These are phyloP conservation scores for Alternaria angustiovoidea DNA, from an alignment of 2,329 filamentous ascomycete species.

Conservation along the genomic window DNA sequence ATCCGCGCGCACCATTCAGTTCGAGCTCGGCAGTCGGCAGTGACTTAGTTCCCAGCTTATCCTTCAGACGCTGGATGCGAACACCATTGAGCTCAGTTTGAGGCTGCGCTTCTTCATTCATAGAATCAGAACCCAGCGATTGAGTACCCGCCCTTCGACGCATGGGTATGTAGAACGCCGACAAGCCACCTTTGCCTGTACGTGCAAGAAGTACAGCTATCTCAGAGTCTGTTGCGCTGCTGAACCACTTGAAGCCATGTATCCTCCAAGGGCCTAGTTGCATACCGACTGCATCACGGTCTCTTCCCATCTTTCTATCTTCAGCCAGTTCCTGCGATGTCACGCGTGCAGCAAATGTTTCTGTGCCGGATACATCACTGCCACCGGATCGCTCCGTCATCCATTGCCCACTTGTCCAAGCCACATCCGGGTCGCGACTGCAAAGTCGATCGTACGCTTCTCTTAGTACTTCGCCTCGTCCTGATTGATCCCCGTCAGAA, in stretches of 20 bases:
- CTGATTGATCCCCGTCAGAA: constrained; percentile 37
- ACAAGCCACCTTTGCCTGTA: constrained; percentile 62
- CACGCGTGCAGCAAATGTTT: constrained; percentile 63
- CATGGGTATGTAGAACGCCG: constrained; percentile 72
- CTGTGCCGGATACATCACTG: constrained; percentile 72
- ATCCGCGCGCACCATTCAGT: constrained; percentile 48
- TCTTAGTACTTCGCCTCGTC: constrained; percentile 56
- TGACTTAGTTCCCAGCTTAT: constrained; percentile 74
- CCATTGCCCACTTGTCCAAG: constrained; percentile 80
- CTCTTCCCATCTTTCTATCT: constrained; percentile 31
- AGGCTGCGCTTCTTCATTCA: constrained; percentile 24
- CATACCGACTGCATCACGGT: constrained; percentile 39
- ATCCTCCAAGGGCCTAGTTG: constrained; percentile 67
- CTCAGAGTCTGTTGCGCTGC: constrained; percentile 70
- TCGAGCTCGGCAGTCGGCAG: constrained; percentile 78
- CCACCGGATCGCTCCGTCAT: constrained; percentile 77
- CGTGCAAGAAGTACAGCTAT: constrained; percentile 71
- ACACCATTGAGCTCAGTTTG: constrained; percentile 69
- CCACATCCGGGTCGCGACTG: constrained; percentile 59
- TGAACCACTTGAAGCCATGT: constrained; percentile 77
- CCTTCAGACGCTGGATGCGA: constrained; percentile 73
- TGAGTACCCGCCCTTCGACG: constrained; percentile 47
- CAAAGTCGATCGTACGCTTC: constrained; percentile 64
- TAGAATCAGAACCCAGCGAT: constrained; percentile 1
- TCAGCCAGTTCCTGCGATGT: constrained; percentile 30